phyloP scores from a whole-genome alignment of 2,329 filamentous ascomycete genomes.

The Hypoxylon sp. region DNA sequence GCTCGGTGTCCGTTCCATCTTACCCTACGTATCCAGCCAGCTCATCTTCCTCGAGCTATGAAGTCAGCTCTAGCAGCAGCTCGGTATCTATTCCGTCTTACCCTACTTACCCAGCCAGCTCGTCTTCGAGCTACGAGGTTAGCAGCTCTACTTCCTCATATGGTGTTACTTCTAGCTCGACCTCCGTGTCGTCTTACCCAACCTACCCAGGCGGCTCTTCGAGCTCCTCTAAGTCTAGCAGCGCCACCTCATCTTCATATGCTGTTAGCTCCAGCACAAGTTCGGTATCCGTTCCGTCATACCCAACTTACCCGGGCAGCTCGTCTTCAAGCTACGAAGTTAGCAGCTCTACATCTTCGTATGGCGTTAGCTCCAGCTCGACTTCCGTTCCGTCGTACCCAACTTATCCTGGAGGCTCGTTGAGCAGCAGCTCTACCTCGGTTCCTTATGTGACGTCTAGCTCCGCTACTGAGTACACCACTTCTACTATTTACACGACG shows the following conservation, averaged over 20 bases:
- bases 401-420: constrained; percentile 11
- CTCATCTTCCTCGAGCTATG: constrained; percentile 3
- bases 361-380: constrained; percentile 2
- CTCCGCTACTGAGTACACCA: constrained; percentile 29
- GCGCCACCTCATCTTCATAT: constrained; percentile 4
- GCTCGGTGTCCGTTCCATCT: constrained; percentile 11
- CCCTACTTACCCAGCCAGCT: constrained; percentile 16
- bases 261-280: constrained; percentile 10
- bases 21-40: constrained; percentile 18
- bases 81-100: constrained; percentile 2
- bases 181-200: background rate
- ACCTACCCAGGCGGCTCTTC: background rate
- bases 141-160: constrained; percentile 10
- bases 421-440: constrained; percentile 1
- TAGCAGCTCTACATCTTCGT: constrained; percentile 1
- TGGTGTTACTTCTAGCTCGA: background rate
- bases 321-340: background rate
- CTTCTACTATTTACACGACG: constrained; percentile 42
- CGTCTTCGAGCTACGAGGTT: constrained; percentile 1
- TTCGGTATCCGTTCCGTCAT: constrained; percentile 14
- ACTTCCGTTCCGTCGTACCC: constrained; percentile 12
- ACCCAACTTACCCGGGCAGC: constrained; percentile 15
- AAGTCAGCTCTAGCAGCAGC: background rate
- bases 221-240: constrained; percentile 18
- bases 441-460: constrained; percentile 13